Evolutionary conservation across 2,329 filamentous ascomycete species (phyloP).

Genomic region (Aspergillus vadensis): DNA sequence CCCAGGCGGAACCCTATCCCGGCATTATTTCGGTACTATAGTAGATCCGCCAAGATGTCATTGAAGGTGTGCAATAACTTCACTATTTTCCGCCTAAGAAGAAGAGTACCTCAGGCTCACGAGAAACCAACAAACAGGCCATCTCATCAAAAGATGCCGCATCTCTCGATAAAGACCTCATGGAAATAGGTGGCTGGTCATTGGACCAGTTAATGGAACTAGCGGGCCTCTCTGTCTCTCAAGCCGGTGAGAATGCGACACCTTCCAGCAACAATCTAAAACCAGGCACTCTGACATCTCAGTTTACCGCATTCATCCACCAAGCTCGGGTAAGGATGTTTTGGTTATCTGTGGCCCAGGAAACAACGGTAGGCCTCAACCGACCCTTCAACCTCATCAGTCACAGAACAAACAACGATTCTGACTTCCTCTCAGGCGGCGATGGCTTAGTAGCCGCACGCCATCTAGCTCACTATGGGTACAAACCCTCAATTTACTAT

Average conservation of each 20-base stretch:
- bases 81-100: background rate
- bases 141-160: slow-evolving; percentile 84
- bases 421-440: slow-evolving; percentile 62
- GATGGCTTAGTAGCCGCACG: slow-evolving; percentile 93
- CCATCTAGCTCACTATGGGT: slow-evolving; percentile 89
- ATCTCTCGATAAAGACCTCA: slow-evolving; percentile 88
- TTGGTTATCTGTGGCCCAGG: slow-evolving; percentile 89
- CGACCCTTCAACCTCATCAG: background rate
- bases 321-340: slow-evolving; percentile 68
- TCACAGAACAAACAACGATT: background rate
- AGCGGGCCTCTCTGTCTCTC: slow-evolving; percentile 87
- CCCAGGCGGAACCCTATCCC: slow-evolving; percentile 16
- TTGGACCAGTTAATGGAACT: slow-evolving; percentile 98
- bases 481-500: slow-evolving; percentile 85
- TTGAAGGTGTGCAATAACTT: slow-evolving; percentile 37
- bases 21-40: slow-evolving; percentile 26
- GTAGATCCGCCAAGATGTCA: slow-evolving; percentile 41
- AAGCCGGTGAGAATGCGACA: slow-evolving; percentile 65
- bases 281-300: background rate
- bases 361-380: slow-evolving; percentile 56
- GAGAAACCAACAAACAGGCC: slow-evolving; percentile 60
- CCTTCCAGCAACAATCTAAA: background rate
- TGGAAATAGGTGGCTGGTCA: slow-evolving; percentile 83
- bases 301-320: slow-evolving; percentile 86
- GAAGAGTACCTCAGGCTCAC: background rate